Conservation (phyloP, 495 filamentous ascomycete species). For the Articulospora tetracladia region DNA sequence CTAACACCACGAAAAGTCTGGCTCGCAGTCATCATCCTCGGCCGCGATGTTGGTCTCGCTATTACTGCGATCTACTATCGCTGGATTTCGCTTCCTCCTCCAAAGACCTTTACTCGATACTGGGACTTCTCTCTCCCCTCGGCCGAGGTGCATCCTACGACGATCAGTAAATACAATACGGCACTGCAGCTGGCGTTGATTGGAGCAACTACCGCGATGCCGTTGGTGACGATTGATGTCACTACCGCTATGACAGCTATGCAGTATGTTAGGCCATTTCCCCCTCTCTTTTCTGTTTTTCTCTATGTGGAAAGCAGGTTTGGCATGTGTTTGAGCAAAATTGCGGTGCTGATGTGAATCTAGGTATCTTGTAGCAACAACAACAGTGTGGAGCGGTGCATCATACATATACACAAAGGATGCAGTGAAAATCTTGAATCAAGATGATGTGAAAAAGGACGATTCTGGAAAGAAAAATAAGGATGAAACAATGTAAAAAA, state of each 20-base stretch:
- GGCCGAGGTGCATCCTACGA: slow-evolving; percentile 89
- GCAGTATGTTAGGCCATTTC: slow-evolving; percentile 60
- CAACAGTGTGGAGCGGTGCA: slow-evolving; percentile 79
- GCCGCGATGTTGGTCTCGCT: slow-evolving; percentile 82
- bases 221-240: slow-evolving; percentile 59
- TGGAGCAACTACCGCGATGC: slow-evolving; percentile 70
- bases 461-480: not conserved
- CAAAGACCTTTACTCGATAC: slow-evolving; percentile 89
- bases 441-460: slow-evolving; percentile 19
- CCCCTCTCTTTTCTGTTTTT: not conserved
- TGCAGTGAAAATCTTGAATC: slow-evolving; percentile 73
- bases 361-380: slow-evolving; percentile 72
- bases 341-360: not conserved
- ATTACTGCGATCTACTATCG: slow-evolving; percentile 90
- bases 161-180: slow-evolving; percentile 88
- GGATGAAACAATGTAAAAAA: not conserved
- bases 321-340: no score
- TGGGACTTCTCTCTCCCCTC: slow-evolving; percentile 96
- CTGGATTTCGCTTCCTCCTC: slow-evolving; percentile 87
- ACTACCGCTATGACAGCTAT: slow-evolving; percentile 54
- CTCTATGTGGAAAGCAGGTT: no score
- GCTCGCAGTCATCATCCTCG: slow-evolving; percentile 83
- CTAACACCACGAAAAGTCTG: slow-evolving; percentile 54
- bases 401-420: slow-evolving; percentile 80
- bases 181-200: slow-evolving; percentile 76